Evolutionary conservation across 805 yeast genomes (phyloP), one percentile per base, ranked within the genome.

Genomic region (Tanozyma kutaoensis): DNA sequence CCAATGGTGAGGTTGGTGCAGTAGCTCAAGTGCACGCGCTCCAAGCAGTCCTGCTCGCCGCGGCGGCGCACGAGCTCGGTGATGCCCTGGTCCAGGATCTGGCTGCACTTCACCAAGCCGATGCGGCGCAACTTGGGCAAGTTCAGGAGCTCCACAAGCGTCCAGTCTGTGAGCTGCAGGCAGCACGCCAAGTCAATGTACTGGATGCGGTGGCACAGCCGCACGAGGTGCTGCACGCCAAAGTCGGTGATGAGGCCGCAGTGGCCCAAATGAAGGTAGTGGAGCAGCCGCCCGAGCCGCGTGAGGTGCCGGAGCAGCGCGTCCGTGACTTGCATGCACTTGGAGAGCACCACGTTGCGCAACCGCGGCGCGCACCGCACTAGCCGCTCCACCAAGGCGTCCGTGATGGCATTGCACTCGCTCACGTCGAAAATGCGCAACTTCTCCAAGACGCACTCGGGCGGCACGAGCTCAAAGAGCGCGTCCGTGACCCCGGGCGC

Each of bases 171-270:
- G 29, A 88, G 62, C 48, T 82, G 93, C 1, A 77, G 62, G 48
- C 98, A 88, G 51, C 96, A 86, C 11, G 97, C 97, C 33, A 91
- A 69, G 53, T 88, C 98, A 36, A 88, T 82, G 49, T 86, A 88
- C 42, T 82, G 93, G 31, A 88, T 72, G 32, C 95, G 63, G 31
- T 78, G 79, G 45, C 97, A 91, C 25, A 68, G 65, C 36, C 77
- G 66, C 9, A 82, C 80, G 33, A 88, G 59, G 8, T 69, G 62
- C 16, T 71, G 66, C 12, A 91, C 91, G 13, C 96, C 96, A 34
- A 63, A 68, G 54, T 88, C 97, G 2, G 96, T 88, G 31, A 88
- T 79, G 43, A 78, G 72, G 24, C 74, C 68, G 57, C 98, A 91
- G 55, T 88, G 97, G 12, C 97, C 97, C 34, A 88, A 65, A 55